Base-by-base conservation (phyloP, 2,329 filamentous ascomycete species). In the Penicillium sp. region DNA sequence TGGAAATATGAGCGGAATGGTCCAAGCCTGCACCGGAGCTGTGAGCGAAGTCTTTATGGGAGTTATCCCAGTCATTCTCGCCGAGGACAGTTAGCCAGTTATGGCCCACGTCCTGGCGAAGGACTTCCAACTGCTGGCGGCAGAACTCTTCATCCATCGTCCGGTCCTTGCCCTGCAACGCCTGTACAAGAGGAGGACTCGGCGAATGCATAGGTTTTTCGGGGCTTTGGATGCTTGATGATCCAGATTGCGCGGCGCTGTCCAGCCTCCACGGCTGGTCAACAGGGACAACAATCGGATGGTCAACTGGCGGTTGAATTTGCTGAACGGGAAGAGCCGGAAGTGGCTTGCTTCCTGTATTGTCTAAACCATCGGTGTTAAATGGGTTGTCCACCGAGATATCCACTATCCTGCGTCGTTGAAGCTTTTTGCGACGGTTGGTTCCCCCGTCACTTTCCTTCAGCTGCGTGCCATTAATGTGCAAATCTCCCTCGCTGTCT, bases 61-160 rank as follows among this genome's bases (percentile, higher is more conserved):
- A 61, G 31, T 61, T 64, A 49, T 81, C 78, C 78, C 82, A 83
- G 34, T 74, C 81, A 71, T 94, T 89, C 66, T 96, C 92, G 58
- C 89, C 89, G 49, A 97, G 79, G 14, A 89, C 90, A 60, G 87
- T 92, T 38, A 99, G 82, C 82, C 96, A 99, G 37, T 87, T 89
- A 65, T 87, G 90, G 32, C 92, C 92, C 62, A 96, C 87, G 67
- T 93, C 90, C 67, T 88, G 88, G 59, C 92, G 88, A 52, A 97
- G 77, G 3, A 89, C 86, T 73, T 96, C 92, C 53, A 97, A 88
- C 73, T 94, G 94, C 71, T 89, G 89, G 55, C 89, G 86, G 74
- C 96, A 97, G 8, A 90, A 79, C 67, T 94, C 90, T 52, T 89
- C 88, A 56, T 85, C 84, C 42, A 84, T 61, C 34, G 65, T 60